Conservation (phyloP, 2,329 filamentous ascomycete genomes). For the Phaeomoniella chlamydospora region DNA sequence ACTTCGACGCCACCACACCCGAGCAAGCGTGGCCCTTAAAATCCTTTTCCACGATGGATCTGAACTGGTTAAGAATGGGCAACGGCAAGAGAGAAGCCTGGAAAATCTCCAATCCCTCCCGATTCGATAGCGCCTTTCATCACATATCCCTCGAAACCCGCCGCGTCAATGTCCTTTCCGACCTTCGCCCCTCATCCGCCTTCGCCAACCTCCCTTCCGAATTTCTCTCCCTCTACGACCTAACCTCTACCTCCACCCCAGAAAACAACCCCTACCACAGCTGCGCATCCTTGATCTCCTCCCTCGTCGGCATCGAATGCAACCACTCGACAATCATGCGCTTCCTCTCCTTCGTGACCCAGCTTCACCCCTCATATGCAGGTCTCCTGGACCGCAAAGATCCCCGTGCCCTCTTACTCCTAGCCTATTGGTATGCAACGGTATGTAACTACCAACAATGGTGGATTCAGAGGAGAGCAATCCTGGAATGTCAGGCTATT, state of each 20-base stretch:
- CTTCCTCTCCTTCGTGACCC: slow-evolving; percentile 33
- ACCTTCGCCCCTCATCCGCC: slow-evolving; percentile 19
- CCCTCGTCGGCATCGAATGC: slow-evolving; percentile 17
- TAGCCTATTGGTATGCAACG: slow-evolving; percentile 44
- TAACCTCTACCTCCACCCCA: slow-evolving; percentile 14
- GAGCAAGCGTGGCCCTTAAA: slow-evolving; percentile 43
- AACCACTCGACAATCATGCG: slow-evolving; percentile 26
- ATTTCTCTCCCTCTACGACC: slow-evolving; percentile 19
- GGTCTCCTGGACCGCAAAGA: slow-evolving; percentile 36
- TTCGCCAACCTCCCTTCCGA: slow-evolving; percentile 14
- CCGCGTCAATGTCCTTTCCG: slow-evolving; percentile 5
- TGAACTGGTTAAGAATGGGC: slow-evolving; percentile 45
- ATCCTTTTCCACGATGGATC: slow-evolving; percentile 23
- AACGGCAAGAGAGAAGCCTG: slow-evolving; percentile 42
- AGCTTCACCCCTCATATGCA: slow-evolving; percentile 29
- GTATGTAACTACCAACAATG: slow-evolving; percentile 23
- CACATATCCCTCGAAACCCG: slow-evolving; percentile 13
- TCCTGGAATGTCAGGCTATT: slow-evolving; percentile 36
- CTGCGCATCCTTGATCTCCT: slow-evolving; percentile 19
- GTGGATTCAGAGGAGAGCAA: slow-evolving; percentile 33
- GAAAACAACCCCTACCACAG: slow-evolving; percentile 20
- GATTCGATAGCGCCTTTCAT: slow-evolving; percentile 33
- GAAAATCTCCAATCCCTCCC: slow-evolving; percentile 32
- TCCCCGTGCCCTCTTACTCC: slow-evolving; percentile 35
- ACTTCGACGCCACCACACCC: slow-evolving; percentile 22